Evolutionary conservation across 2,329 filamentous ascomycete species (phyloP).

Genomic region (Huntiella decipiens): DNA sequence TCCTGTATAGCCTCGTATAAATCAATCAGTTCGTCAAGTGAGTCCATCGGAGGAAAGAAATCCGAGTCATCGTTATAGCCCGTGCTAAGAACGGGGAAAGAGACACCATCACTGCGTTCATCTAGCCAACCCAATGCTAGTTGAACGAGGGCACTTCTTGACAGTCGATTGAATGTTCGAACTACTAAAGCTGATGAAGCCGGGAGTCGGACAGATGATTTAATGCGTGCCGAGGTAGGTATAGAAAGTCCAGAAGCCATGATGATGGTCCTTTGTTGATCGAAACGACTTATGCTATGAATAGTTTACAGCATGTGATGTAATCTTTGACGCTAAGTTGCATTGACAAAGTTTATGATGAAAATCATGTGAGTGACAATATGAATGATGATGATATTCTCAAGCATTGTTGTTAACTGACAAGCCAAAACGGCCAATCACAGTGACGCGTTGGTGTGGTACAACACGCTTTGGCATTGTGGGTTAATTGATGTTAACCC

Average conservation of each 20-base stretch:
- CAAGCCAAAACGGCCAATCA: too few species aligned
- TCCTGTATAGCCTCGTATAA: conserved; percentile 42
- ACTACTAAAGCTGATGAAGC: conserved; percentile 43
- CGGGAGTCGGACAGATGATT: conserved; percentile 50
- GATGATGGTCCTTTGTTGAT: not conserved
- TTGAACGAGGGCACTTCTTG: conserved; percentile 50
- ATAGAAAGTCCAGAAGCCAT: conserved; percentile 28
- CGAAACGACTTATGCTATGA: too few species aligned
- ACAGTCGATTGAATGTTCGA: conserved; percentile 50
- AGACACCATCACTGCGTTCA: conserved; percentile 40
- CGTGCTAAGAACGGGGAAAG: conserved; percentile 24
- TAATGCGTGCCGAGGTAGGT: conserved; percentile 51
- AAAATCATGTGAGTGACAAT: too few species aligned
- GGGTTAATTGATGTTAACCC: too few species aligned
- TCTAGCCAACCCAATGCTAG: conserved; percentile 64
- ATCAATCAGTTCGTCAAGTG: conserved; percentile 46
- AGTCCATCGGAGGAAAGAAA: conserved; percentile 48
- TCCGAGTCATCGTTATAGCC: conserved; percentile 36
- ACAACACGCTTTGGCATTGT: too few species aligned
- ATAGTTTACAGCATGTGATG: too few species aligned
- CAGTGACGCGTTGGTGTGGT: too few species aligned
- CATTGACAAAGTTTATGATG: too few species aligned
- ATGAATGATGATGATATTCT: too few species aligned
- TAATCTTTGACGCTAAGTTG: too few species aligned
- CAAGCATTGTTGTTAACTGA: too few species aligned